Conservation (phyloP, 305 asterid genomes). For the Vinca major region DNA sequence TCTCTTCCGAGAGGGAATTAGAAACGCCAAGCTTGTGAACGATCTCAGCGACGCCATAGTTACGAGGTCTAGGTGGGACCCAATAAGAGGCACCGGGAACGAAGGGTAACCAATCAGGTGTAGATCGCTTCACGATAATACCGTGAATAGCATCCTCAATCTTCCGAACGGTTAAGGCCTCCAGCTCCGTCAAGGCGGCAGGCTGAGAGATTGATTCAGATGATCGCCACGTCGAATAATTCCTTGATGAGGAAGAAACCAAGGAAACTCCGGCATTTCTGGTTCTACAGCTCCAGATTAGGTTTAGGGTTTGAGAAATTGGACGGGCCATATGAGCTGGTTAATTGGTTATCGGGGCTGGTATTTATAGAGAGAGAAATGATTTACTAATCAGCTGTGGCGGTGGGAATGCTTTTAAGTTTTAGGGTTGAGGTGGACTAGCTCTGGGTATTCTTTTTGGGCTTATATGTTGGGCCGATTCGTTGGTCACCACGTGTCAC, state of each 20-base stretch:
- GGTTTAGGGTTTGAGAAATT: conserved; percentile 31
- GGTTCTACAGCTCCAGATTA: conserved; percentile 3
- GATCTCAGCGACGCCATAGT: conserved; percentile 36
- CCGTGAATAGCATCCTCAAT: conserved; percentile 53
- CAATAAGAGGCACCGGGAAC: conserved; percentile 60
- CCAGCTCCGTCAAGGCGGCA: conserved; percentile 20
- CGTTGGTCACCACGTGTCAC: too few species aligned
- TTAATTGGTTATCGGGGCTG: neutral
- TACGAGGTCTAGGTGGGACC: conserved; percentile 52
- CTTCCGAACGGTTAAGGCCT: conserved; percentile 39
- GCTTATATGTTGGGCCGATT: too few species aligned
- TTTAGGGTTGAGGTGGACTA: too few species aligned
- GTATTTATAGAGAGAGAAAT: neutral
- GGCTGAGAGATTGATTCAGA: neutral
- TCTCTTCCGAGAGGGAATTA: conserved; percentile 37
- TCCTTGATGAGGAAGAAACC: neutral
- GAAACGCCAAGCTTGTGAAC: conserved; percentile 30
- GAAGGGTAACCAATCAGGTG: conserved; percentile 60
- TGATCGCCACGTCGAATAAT: neutral
- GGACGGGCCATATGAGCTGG: conserved; percentile 16
- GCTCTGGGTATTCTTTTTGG: too few species aligned
- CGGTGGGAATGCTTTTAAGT: too few species aligned
- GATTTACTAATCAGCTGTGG: too few species aligned
- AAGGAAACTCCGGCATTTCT: conserved; percentile 8
- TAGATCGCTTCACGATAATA: conserved; percentile 34